Percentiles rank a stretch among this genome's conserved stretches.
Evolutionary conservation across 176 grass and related monocot species (phyloP).

Genomic region (Rhynchospora breviuscula): DNA sequence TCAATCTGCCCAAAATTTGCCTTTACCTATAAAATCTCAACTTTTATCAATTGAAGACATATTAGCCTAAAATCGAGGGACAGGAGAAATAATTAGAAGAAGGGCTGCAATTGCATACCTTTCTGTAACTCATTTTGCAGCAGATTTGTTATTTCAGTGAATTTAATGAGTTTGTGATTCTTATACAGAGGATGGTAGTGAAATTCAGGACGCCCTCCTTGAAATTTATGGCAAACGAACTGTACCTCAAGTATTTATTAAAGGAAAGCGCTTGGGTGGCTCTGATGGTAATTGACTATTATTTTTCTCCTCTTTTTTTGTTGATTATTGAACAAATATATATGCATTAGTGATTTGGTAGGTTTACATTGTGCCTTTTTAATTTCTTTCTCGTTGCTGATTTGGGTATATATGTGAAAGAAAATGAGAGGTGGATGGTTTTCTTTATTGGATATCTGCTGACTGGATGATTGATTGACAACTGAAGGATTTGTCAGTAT

Average conservation of each 20-base stretch:
- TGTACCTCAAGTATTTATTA: slow-evolving; percentile 39
- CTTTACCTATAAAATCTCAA: background rate
- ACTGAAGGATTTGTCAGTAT: background rate
- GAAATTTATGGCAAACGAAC: slow-evolving; percentile 38
- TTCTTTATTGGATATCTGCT: background rate
- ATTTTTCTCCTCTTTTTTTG: background rate
- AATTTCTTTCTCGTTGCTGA: background rate
- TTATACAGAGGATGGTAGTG: slow-evolving; percentile 36
- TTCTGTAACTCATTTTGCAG: background rate
- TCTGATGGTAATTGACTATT: slow-evolving; percentile 34
- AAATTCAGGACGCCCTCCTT: slow-evolving; percentile 43
- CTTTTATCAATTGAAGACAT: background rate
- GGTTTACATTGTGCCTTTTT: background rate
- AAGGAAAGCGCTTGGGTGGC: slow-evolving; percentile 42
- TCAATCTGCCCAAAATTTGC: slow-evolving; percentile 4
- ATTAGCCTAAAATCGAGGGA: background rate
- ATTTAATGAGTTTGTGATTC: background rate
- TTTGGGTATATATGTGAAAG: background rate
- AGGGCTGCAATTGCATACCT: background rate
- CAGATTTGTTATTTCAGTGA: background rate
- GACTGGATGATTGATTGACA: background rate
- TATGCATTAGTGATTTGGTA: background rate
- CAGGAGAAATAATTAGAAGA: background rate
- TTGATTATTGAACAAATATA: background rate
- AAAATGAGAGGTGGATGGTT: background rate